phyloP scores from a whole-genome alignment of 345 rosid genomes.

The Eutrema japonicum region DNA sequence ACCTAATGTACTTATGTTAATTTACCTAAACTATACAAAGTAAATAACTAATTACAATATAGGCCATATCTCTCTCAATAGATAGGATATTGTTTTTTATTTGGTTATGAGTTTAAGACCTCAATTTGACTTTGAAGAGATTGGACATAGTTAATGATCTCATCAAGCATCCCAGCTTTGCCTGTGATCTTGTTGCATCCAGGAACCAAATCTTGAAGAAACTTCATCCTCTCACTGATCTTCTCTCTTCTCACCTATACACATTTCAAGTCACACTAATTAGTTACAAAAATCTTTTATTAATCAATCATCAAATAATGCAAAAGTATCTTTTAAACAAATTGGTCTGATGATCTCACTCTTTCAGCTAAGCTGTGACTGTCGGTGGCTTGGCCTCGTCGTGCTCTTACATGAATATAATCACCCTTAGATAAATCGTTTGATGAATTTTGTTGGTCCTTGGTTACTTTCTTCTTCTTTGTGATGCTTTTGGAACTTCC shows the following conservation, averaged over 20 bases:
- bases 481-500: neutral
- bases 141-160: neutral
- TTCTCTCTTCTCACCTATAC: neutral
- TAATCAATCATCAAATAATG: neutral
- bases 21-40: too few species aligned
- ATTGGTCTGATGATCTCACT: neutral
- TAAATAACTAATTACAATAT: too few species aligned
- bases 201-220: constrained; percentile 5
- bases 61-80: too few species aligned
- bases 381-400: constrained; percentile 24
- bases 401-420: constrained; percentile 18
- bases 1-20: too few species aligned
- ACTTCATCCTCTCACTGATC: neutral
- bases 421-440: neutral
- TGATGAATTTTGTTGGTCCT: constrained; percentile 7
- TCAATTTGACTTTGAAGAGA: constrained; percentile 5
- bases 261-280: neutral
- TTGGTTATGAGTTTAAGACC: neutral
- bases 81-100: neutral
- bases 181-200: neutral
- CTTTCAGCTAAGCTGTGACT: constrained; percentile 19
- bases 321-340: neutral
- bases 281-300: neutral
- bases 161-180: constrained; percentile 7
- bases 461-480: neutral